These are phyloP conservation scores for Colletotrichum plurivorum DNA, from an alignment of 2,329 filamentous ascomycete species.

Conservation along the genomic window DNA sequence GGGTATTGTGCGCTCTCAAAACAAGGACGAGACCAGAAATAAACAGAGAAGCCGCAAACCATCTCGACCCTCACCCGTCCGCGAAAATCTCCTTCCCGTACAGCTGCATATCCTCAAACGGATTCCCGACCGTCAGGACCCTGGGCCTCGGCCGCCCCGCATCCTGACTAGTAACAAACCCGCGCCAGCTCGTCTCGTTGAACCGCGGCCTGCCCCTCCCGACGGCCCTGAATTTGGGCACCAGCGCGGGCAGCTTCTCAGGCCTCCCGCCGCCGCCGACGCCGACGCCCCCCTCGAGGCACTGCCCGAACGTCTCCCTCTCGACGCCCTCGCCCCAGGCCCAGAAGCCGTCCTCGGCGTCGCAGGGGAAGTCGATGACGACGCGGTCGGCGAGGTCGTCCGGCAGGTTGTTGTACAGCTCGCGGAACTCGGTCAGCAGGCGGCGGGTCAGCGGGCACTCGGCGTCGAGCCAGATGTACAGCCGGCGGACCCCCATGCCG, in stretches of 20 bases:
- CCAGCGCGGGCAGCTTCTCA: conserved; percentile 4
- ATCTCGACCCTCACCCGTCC: background rate
- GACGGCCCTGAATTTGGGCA: conserved; percentile 27
- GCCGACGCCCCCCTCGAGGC: too few relatives aligned
- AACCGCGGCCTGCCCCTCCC: conserved; percentile 36
- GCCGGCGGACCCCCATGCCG: background rate
- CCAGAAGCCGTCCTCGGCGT: conserved; percentile 38
- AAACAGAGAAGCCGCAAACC: too few relatives aligned
- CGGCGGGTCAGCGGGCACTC: conserved; percentile 38
- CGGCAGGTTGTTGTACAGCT: conserved; percentile 16
- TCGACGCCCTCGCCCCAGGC: conserved; percentile 34
- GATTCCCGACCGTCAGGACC: conserved; percentile 30
- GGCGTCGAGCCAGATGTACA: conserved; percentile 41
- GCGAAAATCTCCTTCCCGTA: conserved; percentile 37
- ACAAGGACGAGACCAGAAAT: too few relatives aligned
- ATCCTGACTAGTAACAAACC: conserved; percentile 2
- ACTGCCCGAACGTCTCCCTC: background rate
- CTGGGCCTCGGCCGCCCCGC: conserved; percentile 15
- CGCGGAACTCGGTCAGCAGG: conserved; percentile 39
- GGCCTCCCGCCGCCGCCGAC: background rate
- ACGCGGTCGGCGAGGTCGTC: conserved; percentile 13
- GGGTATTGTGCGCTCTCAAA: too few relatives aligned
- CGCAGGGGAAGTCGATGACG: conserved; percentile 36
- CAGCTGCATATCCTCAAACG: conserved; percentile 40
- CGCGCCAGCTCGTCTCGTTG: conserved; percentile 24